These are phyloP conservation scores for Kodamaea kakaduensis DNA, from an alignment of 805 yeast genomes.

Conservation along the genomic window DNA sequence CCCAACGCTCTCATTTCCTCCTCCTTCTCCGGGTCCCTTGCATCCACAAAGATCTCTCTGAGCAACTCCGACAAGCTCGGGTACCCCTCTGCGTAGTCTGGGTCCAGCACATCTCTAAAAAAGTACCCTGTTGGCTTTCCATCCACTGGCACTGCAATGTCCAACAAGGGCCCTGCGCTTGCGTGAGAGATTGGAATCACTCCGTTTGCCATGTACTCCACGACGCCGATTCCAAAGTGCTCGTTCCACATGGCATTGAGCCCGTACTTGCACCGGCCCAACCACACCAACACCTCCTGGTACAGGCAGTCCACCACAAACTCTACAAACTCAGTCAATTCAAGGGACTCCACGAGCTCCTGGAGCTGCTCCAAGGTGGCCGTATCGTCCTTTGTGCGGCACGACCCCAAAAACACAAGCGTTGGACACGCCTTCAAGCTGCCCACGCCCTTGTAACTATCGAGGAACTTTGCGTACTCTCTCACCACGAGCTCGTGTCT, in stretches of 20 bases:
- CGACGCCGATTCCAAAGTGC: constrained; percentile 97
- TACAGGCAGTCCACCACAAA: constrained; percentile 76
- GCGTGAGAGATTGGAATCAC: constrained; percentile 88
- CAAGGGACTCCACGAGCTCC: constrained; percentile 30
- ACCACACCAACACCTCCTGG: constrained; percentile 49
- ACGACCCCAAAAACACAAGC: constrained; percentile 78
- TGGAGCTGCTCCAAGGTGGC: constrained; percentile 50
- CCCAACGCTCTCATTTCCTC: constrained; percentile 45
- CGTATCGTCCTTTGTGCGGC: constrained; percentile 66
- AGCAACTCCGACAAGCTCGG: constrained; percentile 52
- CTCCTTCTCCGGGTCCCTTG: constrained; percentile 27
- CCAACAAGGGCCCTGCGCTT: constrained; percentile 90
- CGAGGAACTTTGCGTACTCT: constrained; percentile 58
- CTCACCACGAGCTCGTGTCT: constrained; percentile 69
- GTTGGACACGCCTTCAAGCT: constrained; percentile 39
- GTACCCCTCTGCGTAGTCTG: constrained; percentile 49
- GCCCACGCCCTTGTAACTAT: constrained; percentile 13
- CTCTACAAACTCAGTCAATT: constrained; percentile 35
- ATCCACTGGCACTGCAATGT: constrained; percentile 53
- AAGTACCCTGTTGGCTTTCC: constrained; percentile 65
- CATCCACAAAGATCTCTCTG: constrained; percentile 34
- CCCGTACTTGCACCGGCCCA: constrained; percentile 64
- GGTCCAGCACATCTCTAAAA: constrained; percentile 67
- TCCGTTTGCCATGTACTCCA: constrained; percentile 85
- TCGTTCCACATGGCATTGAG: constrained; percentile 99